Evolutionary conservation across 2,329 filamentous ascomycete species (phyloP).

Genomic region (Mollisiaceae sp.): DNA sequence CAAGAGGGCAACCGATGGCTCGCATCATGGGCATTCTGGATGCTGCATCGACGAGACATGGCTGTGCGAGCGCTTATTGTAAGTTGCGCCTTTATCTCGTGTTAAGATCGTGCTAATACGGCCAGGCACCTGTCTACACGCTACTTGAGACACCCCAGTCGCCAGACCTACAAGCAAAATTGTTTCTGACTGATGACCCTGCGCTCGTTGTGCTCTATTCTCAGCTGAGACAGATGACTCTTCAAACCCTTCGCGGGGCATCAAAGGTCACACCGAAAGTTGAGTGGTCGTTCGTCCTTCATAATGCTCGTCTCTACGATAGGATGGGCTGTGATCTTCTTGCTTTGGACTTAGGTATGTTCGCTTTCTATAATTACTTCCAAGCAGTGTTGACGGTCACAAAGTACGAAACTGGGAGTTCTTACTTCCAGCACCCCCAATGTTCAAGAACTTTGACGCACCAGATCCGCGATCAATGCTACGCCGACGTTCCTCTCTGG

Average conservation of each 20-base stretch:
- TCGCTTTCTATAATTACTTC: slow-evolving; percentile 22
- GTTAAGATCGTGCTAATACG: slow-evolving; percentile 29
- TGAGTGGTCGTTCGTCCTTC: slow-evolving; percentile 89
- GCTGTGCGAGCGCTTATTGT: slow-evolving; percentile 84
- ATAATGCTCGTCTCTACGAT: slow-evolving; percentile 82
- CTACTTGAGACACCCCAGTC: slow-evolving; percentile 72
- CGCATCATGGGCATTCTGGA: slow-evolving; percentile 94
- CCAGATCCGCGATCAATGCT: slow-evolving; percentile 61
- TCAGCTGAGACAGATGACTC: slow-evolving; percentile 79
- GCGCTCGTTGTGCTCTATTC: slow-evolving; percentile 86
- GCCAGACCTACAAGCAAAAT: slow-evolving; percentile 73
- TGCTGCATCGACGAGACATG: slow-evolving; percentile 80
- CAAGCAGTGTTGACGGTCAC: slow-evolving; percentile 26
- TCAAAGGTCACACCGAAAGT: slow-evolving; percentile 77
- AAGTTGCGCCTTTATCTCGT: slow-evolving; percentile 43
- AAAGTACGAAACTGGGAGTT: slow-evolving; percentile 83
- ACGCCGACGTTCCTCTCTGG: slow-evolving; percentile 74
- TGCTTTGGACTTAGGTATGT: slow-evolving; percentile 79
- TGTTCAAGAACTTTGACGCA: slow-evolving; percentile 48
- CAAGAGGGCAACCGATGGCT: slow-evolving; percentile 90
- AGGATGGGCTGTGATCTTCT: slow-evolving; percentile 94
- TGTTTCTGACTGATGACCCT: slow-evolving; percentile 89
- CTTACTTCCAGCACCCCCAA: slow-evolving; percentile 54
- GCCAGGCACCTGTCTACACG: slow-evolving; percentile 75
- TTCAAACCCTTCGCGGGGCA: slow-evolving; percentile 85